A percentile compares a stretch with the other conserved stretches of the same genome.
Evolutionary conservation across 495 filamentous ascomycete species (phyloP).

Genomic region (Lophium mytilinum): DNA sequence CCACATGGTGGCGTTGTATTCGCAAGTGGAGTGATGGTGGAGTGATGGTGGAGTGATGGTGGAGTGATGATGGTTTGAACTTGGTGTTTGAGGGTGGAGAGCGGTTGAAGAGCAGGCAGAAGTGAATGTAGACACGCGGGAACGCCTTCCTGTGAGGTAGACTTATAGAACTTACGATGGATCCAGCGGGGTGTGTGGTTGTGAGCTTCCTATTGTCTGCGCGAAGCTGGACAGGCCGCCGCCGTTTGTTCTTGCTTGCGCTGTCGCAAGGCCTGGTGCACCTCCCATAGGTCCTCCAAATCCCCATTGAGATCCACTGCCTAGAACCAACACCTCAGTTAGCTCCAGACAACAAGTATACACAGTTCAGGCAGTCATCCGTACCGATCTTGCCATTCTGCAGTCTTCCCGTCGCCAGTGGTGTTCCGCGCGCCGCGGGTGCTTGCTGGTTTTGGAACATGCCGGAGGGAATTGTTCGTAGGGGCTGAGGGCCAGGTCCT

Average conservation of each 20-base stretch:
- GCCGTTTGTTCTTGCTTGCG: conserved; percentile 52
- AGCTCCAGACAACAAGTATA: neutral
- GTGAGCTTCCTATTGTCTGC: conserved; percentile 69
- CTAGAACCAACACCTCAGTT: conserved; percentile 3
- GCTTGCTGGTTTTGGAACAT: conserved; percentile 28
- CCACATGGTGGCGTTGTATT: neutral
- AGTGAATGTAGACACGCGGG: too few relatives aligned
- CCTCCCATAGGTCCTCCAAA: conserved; percentile 57
- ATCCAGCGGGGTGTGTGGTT: conserved; percentile 66
- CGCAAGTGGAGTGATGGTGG: neutral
- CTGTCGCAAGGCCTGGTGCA: conserved; percentile 48
- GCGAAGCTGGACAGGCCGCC: conserved; percentile 65
- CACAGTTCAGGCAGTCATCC: neutral
- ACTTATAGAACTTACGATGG: conserved; percentile 68
- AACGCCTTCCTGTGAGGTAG: too few relatives aligned
- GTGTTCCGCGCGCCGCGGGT: conserved; percentile 12
- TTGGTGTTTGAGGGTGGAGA: too few relatives aligned
- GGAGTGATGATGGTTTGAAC: too few relatives aligned
- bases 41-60: too few relatives aligned
- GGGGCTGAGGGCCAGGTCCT: conserved; percentile 21
- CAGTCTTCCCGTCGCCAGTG: conserved; percentile 19
- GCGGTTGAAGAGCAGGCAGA: too few relatives aligned
- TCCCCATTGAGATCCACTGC: conserved; percentile 21
- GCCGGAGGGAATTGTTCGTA: conserved; percentile 16
- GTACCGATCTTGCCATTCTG: conserved; percentile 29